Base-by-base conservation (phyloP, 2,329 filamentous ascomycete species). In the Hypoxylon sp. region DNA sequence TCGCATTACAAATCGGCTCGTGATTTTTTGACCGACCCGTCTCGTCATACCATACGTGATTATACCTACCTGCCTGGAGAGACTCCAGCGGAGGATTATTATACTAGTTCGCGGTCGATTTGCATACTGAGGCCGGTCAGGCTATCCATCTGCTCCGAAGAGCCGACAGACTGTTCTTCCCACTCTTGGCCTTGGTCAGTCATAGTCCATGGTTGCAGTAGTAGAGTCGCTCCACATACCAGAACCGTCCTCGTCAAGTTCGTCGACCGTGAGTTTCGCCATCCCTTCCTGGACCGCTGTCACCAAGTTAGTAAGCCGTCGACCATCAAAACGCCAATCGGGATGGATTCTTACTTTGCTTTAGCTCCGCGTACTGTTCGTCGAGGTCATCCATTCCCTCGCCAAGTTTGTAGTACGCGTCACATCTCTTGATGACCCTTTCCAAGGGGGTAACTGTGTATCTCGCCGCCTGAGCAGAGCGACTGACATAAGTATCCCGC, bases 231-330 rank as follows among this genome's bases (percentile, higher is more conserved):
- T 79, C 65, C 73, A 83, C 84, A 78, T 84, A 86, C 85, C 85
- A 68, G 85, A 87, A 68, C 78, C 84, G 56, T 87, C 85, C 54
- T 87, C 85, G 64, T 87, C 85, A 57, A 85, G 72, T 62, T 87
- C 83, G 50, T 87, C 85, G 15, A 87, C 80, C 44, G 85, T 79
- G n/a, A 90, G 75, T 49, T 78, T 79, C 37, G 79, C 80, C 70
- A 91, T 80, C n/a, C 78, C 72, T 13, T 81, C 80, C 11, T 83
- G 62, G 3, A 86, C 78, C 39, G 54, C 81, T 82, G 52, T 24
- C 26, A 20, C 20, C 55, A 13, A 13, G 56, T 73, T 70, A 74
- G 70, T 37, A 53, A 34, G 22, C 3, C 24, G 11, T 22, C 15
- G n/a, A 6, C 49, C 6, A 59, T 11, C 6, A 20, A n/a, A n/a